Conservation (phyloP, 73 alveolate species). For the Tetrahymena thermophila region DNA sequence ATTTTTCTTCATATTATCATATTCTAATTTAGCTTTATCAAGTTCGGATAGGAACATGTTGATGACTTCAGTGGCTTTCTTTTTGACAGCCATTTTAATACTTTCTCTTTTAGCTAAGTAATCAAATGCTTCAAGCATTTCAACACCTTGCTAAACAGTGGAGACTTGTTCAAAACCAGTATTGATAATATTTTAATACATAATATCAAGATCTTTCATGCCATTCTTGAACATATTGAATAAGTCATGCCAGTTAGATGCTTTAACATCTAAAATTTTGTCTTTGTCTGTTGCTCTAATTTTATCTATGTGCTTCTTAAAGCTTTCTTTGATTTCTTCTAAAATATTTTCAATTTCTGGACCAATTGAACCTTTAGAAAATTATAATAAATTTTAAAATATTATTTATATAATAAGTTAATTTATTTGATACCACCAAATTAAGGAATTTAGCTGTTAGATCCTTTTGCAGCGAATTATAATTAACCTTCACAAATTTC, state of each 20-base stretch:
- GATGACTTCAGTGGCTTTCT: slow-evolving; percentile 88
- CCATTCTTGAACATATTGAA: slow-evolving; percentile 64
- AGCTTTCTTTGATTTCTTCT: slow-evolving; percentile 83
- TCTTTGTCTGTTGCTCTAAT: slow-evolving; percentile 87
- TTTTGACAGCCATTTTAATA: slow-evolving; percentile 89
- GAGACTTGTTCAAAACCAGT: slow-evolving; percentile 97
- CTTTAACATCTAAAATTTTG: slow-evolving; percentile 95
- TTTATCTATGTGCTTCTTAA: slow-evolving; percentile 79
- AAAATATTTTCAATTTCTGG: slow-evolving; percentile 89
- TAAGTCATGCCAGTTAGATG: slow-evolving; percentile 99
- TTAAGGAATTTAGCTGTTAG: slow-evolving; percentile 72
- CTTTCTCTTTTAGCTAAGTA: slow-evolving; percentile 91
- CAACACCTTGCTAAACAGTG: slow-evolving; percentile 96
- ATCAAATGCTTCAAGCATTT: slow-evolving; percentile 96
- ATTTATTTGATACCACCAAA: slow-evolving; percentile 82
- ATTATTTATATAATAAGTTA: no score
- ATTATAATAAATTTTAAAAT: no score
- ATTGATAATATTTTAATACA: slow-evolving; percentile 90
- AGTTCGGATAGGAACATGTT: slow-evolving; percentile 67
- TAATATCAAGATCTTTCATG: slow-evolving; percentile 87
- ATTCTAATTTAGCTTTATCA: slow-evolving; percentile 63
- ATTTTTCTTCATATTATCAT: slow-evolving; percentile 70
- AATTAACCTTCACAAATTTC: slow-evolving; percentile 98
- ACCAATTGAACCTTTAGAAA: slow-evolving; percentile 64
- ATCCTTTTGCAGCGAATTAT: slow-evolving; percentile 93